Conservation (phyloP, 805 yeast genomes). For the Suhomyces sp. region DNA sequence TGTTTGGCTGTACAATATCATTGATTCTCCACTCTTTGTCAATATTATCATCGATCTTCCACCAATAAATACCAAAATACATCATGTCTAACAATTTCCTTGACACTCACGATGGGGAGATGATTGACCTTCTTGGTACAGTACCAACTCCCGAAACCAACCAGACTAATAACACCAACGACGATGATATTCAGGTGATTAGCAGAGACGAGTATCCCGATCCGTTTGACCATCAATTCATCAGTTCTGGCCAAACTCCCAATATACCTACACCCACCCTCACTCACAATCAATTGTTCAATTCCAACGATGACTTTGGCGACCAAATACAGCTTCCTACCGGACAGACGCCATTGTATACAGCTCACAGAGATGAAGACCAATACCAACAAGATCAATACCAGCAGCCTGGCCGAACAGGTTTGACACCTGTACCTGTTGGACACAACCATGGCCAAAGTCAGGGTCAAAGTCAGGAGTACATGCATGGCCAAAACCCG, state of each 20-base stretch:
- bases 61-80: no score
- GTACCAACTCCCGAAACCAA: neutral
- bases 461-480: no score
- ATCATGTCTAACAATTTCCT: neutral
- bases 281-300: conserved; percentile 4
- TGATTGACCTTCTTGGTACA: conserved; percentile 1
- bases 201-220: conserved; percentile 14
- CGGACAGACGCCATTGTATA: conserved; percentile 2
- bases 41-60: no score
- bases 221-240: conserved; percentile 7
- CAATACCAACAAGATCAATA: no score
- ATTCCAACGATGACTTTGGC: conserved; percentile 1
- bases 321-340: conserved; percentile 8
- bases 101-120: conserved; percentile 2
- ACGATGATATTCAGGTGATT: conserved; percentile 24
- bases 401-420: no score
- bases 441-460: no score
- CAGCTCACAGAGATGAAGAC: no score
- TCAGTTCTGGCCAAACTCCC: conserved; percentile 1
- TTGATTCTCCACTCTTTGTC: no score
- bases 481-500: no score
- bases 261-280: conserved; percentile 1
- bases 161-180: conserved; percentile 2
- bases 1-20: no score
- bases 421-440: no score